Conservation (phyloP, 768 basidiomycete species). For the Mycena galericulata region DNA sequence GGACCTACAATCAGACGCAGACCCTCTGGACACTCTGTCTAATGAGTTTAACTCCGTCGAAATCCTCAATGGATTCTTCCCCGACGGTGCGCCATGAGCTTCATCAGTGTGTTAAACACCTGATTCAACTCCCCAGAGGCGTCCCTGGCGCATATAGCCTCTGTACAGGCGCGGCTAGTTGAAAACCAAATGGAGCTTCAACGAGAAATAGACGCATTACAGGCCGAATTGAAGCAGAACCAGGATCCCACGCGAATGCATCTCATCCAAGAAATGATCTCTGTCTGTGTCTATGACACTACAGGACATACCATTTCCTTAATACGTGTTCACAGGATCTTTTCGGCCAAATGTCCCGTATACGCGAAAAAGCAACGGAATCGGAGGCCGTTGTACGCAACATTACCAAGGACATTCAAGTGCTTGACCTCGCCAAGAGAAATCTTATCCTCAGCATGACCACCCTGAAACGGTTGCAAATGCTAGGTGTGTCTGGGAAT, state of each 20-base stretch:
- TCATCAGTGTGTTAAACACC: slow-evolving; percentile 11
- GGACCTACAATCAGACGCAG: slow-evolving; percentile 62
- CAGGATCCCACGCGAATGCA: slow-evolving; percentile 94
- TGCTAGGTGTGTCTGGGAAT: slow-evolving; percentile 77
- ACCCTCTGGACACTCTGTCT: slow-evolving; percentile 70
- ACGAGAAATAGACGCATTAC: slow-evolving; percentile 76
- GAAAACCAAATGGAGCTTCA: slow-evolving; percentile 79
- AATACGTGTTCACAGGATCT: slow-evolving; percentile 71
- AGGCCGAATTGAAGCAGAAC: slow-evolving; percentile 74
- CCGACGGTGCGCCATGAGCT: slow-evolving; percentile 67
- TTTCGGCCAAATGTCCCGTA: slow-evolving; percentile 94
- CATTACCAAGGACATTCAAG: slow-evolving; percentile 97
- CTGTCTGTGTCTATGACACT: slow-evolving; percentile 60
- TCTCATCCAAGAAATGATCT: slow-evolving; percentile 95
- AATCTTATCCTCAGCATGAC: slow-evolving; percentile 93
- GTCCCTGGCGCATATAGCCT: slow-evolving; percentile 78
- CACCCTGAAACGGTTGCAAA: slow-evolving; percentile 88
- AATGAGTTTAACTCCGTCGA: slow-evolving; percentile 67
- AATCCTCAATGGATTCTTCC: slow-evolving; percentile 79
- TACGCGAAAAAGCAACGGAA: slow-evolving; percentile 96
- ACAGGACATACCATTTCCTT: background rate
- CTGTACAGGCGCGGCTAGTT: slow-evolving; percentile 74
- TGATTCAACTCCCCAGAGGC: slow-evolving; percentile 68
- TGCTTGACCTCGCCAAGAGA: slow-evolving; percentile 92
- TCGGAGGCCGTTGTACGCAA: slow-evolving; percentile 95